Conservation (phyloP, 2,329 filamentous ascomycete genomes). For the Neonectria ditissima region DNA sequence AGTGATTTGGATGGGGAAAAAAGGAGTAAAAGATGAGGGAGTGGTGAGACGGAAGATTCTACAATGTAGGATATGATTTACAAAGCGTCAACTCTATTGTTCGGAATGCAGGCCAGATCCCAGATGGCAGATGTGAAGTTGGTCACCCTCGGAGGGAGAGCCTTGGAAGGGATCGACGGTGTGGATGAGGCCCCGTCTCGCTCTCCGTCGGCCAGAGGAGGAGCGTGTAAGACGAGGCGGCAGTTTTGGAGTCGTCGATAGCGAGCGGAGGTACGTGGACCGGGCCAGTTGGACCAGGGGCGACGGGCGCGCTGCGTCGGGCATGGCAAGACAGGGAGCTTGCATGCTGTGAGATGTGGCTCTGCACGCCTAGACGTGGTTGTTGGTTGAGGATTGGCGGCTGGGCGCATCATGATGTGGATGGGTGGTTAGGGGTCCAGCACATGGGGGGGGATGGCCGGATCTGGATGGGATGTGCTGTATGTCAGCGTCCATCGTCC, state of each 20-base stretch:
- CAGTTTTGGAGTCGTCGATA: constrained; percentile 11
- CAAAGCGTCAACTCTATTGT: neutral
- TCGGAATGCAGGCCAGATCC: constrained; percentile 21
- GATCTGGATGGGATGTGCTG: constrained; percentile 1
- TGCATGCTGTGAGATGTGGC: constrained; percentile 34
- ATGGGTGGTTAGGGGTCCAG: constrained; percentile 1
- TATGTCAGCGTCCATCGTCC: constrained; percentile 1
- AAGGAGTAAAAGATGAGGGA: constrained; percentile 3
- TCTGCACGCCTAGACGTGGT: constrained; percentile 30
- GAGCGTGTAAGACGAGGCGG: constrained; percentile 18
- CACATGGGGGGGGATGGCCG: neutral
- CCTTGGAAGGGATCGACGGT: constrained; percentile 36
- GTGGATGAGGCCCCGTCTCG: constrained; percentile 25
- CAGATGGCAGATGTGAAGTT: constrained; percentile 18
- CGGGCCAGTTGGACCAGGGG: constrained; percentile 9
- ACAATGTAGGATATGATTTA: constrained; percentile 11
- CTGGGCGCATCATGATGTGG: constrained; percentile 1
- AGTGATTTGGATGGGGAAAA: constrained; percentile 3
- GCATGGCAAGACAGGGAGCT: constrained; percentile 25
- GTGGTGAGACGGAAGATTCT: constrained; percentile 3
- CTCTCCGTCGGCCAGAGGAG: neutral
- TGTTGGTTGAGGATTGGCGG: constrained; percentile 15
- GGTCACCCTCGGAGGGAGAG: constrained; percentile 10
- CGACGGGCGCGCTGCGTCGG: constrained; percentile 17
- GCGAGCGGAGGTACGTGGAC: constrained; percentile 2